These are phyloP conservation scores for Botrytis pseudocinerea DNA, from an alignment of 2,329 filamentous ascomycete species.

Conservation along the genomic window DNA sequence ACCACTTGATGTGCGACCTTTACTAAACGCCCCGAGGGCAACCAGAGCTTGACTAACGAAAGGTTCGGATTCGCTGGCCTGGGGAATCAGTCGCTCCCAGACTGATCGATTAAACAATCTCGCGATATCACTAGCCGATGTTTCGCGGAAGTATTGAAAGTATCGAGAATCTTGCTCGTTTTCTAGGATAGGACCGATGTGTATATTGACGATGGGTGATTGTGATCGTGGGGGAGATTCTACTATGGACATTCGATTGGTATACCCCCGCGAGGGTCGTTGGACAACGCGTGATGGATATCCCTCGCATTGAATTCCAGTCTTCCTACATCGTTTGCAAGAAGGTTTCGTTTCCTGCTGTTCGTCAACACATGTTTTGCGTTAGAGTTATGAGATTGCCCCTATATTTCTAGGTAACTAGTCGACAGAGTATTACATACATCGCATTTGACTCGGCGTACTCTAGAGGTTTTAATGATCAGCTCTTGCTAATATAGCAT, in stretches of 20 bases:
- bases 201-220: neutral
- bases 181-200: slow-evolving; percentile 20
- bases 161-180: slow-evolving; percentile 26
- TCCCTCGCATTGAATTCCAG: slow-evolving; percentile 29
- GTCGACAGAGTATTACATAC: slow-evolving; percentile 9
- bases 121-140: slow-evolving; percentile 25
- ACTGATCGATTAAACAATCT: slow-evolving; percentile 27
- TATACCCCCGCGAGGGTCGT: neutral
- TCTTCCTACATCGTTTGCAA: slow-evolving; percentile 28
- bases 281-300: slow-evolving; percentile 21
- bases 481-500: slow-evolving; percentile 4
- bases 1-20: slow-evolving; percentile 7
- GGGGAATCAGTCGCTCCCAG: slow-evolving; percentile 32
- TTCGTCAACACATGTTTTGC: neutral
- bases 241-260: neutral
- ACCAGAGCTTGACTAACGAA: slow-evolving; percentile 31
- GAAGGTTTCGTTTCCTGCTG: slow-evolving; percentile 30
- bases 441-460: slow-evolving; percentile 22
- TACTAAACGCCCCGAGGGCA: slow-evolving; percentile 30
- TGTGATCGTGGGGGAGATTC: neutral
- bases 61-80: slow-evolving; percentile 28
- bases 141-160: slow-evolving; percentile 30
- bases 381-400: neutral
- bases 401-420: neutral
- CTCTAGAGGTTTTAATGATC: neutral